phyloP scores from a whole-genome alignment of 441 rosid species.

The Capsella rubella region DNA sequence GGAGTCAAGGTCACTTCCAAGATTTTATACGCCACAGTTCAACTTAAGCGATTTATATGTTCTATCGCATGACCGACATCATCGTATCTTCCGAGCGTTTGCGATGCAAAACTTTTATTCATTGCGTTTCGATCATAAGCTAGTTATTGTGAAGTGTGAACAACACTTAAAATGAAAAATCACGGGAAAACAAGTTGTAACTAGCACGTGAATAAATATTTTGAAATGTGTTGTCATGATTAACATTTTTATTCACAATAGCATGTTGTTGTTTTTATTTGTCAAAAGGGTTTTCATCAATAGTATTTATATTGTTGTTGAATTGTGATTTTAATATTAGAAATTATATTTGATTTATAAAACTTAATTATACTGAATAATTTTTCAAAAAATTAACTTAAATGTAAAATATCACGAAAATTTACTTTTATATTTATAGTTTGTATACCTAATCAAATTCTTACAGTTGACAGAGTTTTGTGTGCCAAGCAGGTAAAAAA shows the following conservation, averaged over 20 bases:
- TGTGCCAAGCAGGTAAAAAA: background rate
- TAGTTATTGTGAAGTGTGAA: background rate
- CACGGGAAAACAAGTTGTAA: background rate
- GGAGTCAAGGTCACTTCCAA: constrained; percentile 24
- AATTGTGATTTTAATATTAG: too few relatives aligned
- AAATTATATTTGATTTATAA: too few relatives aligned
- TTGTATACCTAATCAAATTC: background rate
- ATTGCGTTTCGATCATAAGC: background rate
- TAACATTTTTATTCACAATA: too few relatives aligned
- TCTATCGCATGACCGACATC: constrained; percentile 38
- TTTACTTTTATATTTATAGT: too few relatives aligned
- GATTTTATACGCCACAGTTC: background rate
- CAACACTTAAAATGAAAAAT: background rate
- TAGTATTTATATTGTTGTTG: too few relatives aligned
- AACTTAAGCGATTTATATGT: background rate
- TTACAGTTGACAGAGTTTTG: background rate
- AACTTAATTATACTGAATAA: too few relatives aligned
- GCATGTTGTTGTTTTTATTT: too few relatives aligned
- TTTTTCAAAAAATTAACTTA: too few relatives aligned
- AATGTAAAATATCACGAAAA: too few relatives aligned
- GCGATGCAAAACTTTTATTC: background rate
- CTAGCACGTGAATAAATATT: background rate
- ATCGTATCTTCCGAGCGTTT: constrained; percentile 26
- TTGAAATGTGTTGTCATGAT: too few relatives aligned
- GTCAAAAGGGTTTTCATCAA: too few relatives aligned